Evolutionary conservation across 345 rosid genomes (phyloP), one percentile per base, ranked within the genome.

Genomic region (Eucalyptus guilfoylei): DNA sequence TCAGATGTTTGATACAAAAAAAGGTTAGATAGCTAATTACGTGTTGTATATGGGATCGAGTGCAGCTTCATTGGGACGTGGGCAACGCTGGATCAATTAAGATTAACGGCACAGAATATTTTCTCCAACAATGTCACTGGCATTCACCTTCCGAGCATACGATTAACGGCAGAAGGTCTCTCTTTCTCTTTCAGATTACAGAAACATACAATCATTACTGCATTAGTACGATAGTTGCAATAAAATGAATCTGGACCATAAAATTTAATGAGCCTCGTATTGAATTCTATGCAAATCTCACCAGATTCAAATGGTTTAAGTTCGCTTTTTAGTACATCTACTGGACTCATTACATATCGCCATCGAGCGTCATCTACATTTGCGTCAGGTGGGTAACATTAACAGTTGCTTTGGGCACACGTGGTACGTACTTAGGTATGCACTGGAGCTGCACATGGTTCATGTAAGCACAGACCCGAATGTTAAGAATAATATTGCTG

Each of bases 71-170:
- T 85, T 96, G 97, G 95, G 91, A 90, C 54, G 87, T 91, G 16
- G 7, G 88, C 86, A 72, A 80, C 5, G 98, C 95, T 4, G 94
- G 94, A 40, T 94, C 92, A 80, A 90, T 96, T 45, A 48, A 64
- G 88, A 89, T 95, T 8, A 94, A 94, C 91, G 93, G 93, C 45
- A 93, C 91, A 5, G 89, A 88, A 42, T 97, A 91, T 90, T 64
- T 91, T 62, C 98, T 97, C 69, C 92, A 91, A 62, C 98, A 95
- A 90, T 80, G 90, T 87, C 99, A 97, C 86, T 97, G 99, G 98
- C 97, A 96, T 90, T 91, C 98, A 9, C 98, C 98, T 87, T 96
- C 98, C 17, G 98, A 96, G 93, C 98, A 96, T 37, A 91, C 96
- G 69, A 88, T 97, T 90, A 92, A 96, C 86, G 96, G 96, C 89